A percentile compares a stretch with the other conserved stretches of the same genome.
Conservation (phyloP, 306 rosid species). For the Malus domestica region ASM211411v1 NC_041802.1:26992501-26993000, state of each 20-base stretch:
- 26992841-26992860: background rate
- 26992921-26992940: background rate
- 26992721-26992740: slow-evolving; percentile 19
- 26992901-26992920: background rate
- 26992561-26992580: slow-evolving; percentile 24
- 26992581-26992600: background rate
- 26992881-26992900: background rate
- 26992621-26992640: slow-evolving; percentile 42
- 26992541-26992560: slow-evolving; percentile 10
- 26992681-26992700: background rate
- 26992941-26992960: background rate
- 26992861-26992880: background rate
- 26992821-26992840: background rate
- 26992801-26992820: slow-evolving; percentile 3
- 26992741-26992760: background rate
- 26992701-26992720: background rate
- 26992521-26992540: slow-evolving; percentile 33
- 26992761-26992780: background rate
- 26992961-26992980: background rate
- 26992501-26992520: slow-evolving; percentile 9
- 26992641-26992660: slow-evolving; percentile 19
- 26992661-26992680: slow-evolving; percentile 29
- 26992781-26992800: background rate
- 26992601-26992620: slow-evolving; percentile 7
- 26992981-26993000: background rate